Base-by-base conservation (phyloP, 306 rosid genomes). In the Nissolia schottii region DNA sequence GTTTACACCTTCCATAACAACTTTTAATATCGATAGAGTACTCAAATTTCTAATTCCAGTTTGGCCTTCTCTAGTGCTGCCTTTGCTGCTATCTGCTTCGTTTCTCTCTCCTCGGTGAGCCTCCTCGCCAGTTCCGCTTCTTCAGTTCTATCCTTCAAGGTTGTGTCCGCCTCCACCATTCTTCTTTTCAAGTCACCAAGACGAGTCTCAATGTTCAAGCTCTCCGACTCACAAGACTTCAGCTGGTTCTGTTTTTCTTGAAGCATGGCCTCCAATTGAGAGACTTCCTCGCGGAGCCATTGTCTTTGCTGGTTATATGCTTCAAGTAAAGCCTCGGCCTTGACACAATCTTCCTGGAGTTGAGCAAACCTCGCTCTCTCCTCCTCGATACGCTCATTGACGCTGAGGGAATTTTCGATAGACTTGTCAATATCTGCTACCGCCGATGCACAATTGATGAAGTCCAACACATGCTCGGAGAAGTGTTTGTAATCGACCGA, bases 271-370 rank as follows among this genome's bases (percentile, higher is more conserved):
- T 78, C 55, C 9, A 62, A 20, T 16, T 18, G 43, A 54, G 60
- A 78, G 22, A 53, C 37, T 50, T 63, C 73, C 48, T 71, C 71
- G 5, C 24, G 27, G 53, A 78, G 73, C n/a, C 63, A 57, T 76
- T 64, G 57, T 20, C 24, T 14, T 0, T 0, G 57, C 37, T 28
- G 13, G 15, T 50, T 18, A 18, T 66, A 64, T 37, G 0, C 48
- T 64, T 18, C 37, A 9, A 75, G 40, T 43, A 6, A 9, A 6
- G 60, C 28, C 37, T 63, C 68, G 0, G 73, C 32, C 60, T 54
- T 54, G 3, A 2, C 31, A 31, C 23, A 54, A 4, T 53, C 16
- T 4, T 10, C 29, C 1, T n/a, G 50, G 64, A 78, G 41, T 28
- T 32, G 16, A 20, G 49, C 10, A 28, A 10, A 18, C 24, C 70